phyloP scores from a whole-genome alignment of 2,329 filamentous ascomycete genomes.

The Epichloe hybrida region DNA sequence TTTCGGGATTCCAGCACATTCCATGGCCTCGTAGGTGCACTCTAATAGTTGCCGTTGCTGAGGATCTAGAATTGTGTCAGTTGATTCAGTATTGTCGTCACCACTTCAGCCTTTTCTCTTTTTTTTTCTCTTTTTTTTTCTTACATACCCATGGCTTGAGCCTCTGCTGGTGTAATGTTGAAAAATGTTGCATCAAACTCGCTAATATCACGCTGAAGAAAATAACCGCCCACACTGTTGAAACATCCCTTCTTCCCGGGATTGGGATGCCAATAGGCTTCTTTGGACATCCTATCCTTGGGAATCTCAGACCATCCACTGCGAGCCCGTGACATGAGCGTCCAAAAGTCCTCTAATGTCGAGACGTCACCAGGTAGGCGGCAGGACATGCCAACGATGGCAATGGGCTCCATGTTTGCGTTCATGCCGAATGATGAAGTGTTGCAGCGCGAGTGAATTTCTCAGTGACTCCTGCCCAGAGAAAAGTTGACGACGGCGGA shows the following conservation, averaged over 20 bases:
- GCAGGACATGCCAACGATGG: conserved; percentile 34
- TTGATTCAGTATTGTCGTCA: neutral
- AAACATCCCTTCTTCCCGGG: conserved; percentile 27
- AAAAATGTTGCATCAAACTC: conserved; percentile 40
- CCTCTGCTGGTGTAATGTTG: conserved; percentile 36
- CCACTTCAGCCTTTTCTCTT: neutral
- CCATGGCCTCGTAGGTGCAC: conserved; percentile 39
- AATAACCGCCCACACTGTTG: conserved; percentile 25
- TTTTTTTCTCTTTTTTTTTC: neutral
- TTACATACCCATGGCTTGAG: conserved; percentile 28
- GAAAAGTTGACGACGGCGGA: neutral
- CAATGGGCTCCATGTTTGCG: conserved; percentile 19
- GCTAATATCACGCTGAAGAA: conserved; percentile 31
- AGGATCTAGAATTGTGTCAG: conserved; percentile 24
- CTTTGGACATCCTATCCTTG: conserved; percentile 32
- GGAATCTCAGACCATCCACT: conserved; percentile 29
- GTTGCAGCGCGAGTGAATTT: neutral
- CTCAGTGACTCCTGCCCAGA: neutral
- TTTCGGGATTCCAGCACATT: conserved; percentile 37
- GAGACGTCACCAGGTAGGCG: conserved; percentile 30
- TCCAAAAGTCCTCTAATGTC: conserved; percentile 31
- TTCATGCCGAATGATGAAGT: conserved; percentile 3
- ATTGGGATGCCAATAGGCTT: conserved; percentile 28
- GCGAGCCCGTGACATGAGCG: conserved; percentile 26
- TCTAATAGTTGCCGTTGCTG: conserved; percentile 40